These are phyloP conservation scores for Citrus hindsii DNA, from an alignment of 345 rosid species.

Conservation along the genomic window DNA sequence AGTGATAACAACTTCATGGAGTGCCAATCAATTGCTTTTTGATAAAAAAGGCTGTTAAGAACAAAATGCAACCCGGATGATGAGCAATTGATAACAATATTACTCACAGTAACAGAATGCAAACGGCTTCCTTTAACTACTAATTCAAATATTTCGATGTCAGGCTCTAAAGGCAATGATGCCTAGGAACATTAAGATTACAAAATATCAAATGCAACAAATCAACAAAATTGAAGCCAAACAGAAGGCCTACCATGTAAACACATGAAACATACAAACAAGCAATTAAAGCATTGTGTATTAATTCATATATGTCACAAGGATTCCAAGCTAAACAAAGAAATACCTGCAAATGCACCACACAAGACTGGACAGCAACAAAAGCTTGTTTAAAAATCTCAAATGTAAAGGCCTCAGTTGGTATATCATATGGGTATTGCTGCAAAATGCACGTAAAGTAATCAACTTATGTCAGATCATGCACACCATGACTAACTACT, in stretches of 20 bases:
- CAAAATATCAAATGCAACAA: neutral
- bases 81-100: conserved; percentile 1
- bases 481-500: neutral
- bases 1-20: neutral
- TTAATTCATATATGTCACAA: neutral
- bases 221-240: neutral
- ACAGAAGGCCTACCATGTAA: conserved; percentile 1
- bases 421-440: conserved; percentile 98
- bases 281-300: neutral
- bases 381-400: conserved; percentile 97
- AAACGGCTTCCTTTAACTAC: neutral
- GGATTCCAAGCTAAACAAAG: neutral
- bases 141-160: neutral
- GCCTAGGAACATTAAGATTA: neutral
- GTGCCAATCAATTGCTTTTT: neutral
- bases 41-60: neutral
- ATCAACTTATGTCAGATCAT: conserved; percentile 7
- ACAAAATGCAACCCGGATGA: neutral
- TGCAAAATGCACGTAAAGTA: conserved; percentile 36
- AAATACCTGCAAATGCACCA: conserved; percentile 89
- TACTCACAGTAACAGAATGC: neutral
- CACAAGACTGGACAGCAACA: conserved; percentile 95
- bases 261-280: neutral
- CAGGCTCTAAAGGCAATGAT: neutral
- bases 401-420: conserved; percentile 90